Conservation (phyloP, 2,329 filamentous ascomycete species). For the Chaetothyriales sp. region DNA sequence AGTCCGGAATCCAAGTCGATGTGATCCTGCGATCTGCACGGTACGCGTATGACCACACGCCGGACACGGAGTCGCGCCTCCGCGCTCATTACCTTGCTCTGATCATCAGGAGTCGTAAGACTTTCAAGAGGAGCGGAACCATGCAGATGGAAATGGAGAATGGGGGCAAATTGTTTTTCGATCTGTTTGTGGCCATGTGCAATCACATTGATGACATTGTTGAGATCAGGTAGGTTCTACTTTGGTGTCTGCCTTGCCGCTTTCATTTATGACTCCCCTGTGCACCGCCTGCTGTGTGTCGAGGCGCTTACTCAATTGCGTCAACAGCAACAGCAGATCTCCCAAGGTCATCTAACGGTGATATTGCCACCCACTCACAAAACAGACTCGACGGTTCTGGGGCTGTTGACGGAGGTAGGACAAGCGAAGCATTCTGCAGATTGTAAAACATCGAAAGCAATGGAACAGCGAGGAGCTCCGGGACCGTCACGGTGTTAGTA, state of each 20-base stretch:
- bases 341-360: slow-evolving; percentile 39
- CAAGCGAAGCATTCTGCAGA: slow-evolving; percentile 24
- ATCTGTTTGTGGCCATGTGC: slow-evolving; percentile 82
- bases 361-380: slow-evolving; percentile 17
- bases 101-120: slow-evolving; percentile 74
- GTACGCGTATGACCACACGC: slow-evolving; percentile 78
- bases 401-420: slow-evolving; percentile 19
- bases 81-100: slow-evolving; percentile 83
- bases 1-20: slow-evolving; percentile 68
- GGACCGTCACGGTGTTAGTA: slow-evolving; percentile 13
- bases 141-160: slow-evolving; percentile 93
- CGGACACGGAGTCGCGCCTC: slow-evolving; percentile 79
- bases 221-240: slow-evolving; percentile 58
- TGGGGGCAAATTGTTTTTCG: slow-evolving; percentile 80
- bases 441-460: slow-evolving; percentile 9
- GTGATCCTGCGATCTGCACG: slow-evolving; percentile 79
- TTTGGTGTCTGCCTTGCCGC: slow-evolving; percentile 5
- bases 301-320: slow-evolving; percentile 14
- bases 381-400: slow-evolving; percentile 23
- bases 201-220: slow-evolving; percentile 92
- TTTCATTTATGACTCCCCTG: slow-evolving; percentile 6
- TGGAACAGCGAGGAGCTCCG: slow-evolving; percentile 18
- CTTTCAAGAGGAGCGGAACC: slow-evolving; percentile 84
- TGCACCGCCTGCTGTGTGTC: slow-evolving; percentile 4
- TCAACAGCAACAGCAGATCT: slow-evolving; percentile 37